These are phyloP conservation scores for Colletotrichum tanaceti DNA, from an alignment of 2,329 filamentous ascomycete genomes.

Conservation along the genomic window DNA sequence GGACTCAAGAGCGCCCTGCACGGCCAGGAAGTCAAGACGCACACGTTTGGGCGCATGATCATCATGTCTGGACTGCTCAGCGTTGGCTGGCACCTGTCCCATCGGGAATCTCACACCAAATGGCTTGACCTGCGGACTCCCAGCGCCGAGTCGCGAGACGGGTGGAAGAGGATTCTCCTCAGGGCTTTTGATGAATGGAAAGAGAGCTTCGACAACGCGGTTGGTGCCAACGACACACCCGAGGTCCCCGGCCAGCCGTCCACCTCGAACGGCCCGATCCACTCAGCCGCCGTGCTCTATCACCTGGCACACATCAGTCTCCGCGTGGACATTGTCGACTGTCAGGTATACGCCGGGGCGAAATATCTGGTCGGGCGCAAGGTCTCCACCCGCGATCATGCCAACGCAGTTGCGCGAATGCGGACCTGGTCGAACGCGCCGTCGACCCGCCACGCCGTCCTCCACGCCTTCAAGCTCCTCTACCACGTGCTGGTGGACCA, in stretches of 20 bases:
- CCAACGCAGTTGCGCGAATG: conserved; percentile 79
- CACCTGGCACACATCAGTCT: conserved; percentile 90
- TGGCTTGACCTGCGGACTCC: conserved; percentile 77
- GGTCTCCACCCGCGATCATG: conserved; percentile 80
- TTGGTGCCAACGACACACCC: conserved; percentile 54
- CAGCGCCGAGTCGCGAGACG: conserved; percentile 72
- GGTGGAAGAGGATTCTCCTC: conserved; percentile 82
- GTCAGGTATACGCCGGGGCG: conserved; percentile 87
- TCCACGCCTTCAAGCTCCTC: conserved; percentile 86
- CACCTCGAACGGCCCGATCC: conserved; percentile 71
- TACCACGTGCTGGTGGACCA: conserved; percentile 76
- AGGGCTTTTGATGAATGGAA: conserved; percentile 90
- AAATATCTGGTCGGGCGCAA: conserved; percentile 81
- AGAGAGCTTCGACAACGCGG: conserved; percentile 79
- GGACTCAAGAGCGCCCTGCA: conserved; percentile 87
- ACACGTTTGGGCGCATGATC: conserved; percentile 88
- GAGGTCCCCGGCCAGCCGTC: conserved; percentile 63
- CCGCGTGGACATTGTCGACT: conserved; percentile 89
- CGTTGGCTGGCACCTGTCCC: conserved; percentile 91
- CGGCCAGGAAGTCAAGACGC: conserved; percentile 82
- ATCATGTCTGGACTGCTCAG: conserved; percentile 92
- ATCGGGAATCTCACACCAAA: conserved; percentile 85
- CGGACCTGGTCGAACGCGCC: conserved; percentile 80
- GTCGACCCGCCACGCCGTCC: conserved; percentile 82
- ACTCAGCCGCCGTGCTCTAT: conserved; percentile 83